A percentile compares a stretch with the other conserved stretches of the same genome.
These are phyloP conservation scores for Noccaea bulbosa DNA, from an alignment of 345 rosid species.

Conservation along the genomic window DNA sequence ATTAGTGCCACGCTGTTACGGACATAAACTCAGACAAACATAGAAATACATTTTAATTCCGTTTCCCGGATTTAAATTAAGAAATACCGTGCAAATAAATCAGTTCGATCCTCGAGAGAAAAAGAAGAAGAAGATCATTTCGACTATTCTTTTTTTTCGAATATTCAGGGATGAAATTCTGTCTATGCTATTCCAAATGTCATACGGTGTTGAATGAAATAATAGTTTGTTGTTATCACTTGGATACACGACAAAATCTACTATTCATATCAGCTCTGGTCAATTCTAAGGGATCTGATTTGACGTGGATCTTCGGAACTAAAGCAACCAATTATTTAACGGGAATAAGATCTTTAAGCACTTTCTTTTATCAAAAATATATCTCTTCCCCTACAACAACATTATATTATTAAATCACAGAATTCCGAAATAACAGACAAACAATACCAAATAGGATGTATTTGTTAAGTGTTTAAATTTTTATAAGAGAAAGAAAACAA, in stretches of 20 bases:
- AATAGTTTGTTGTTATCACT: neutral
- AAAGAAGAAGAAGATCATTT: neutral
- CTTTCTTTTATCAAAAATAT: neutral
- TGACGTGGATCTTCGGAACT: no score
- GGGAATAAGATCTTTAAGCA: neutral
- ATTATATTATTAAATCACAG: conserved; percentile 6
- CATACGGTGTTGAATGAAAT: neutral
- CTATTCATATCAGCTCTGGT: neutral
- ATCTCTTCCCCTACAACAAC: neutral
- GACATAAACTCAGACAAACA: conserved; percentile 7
- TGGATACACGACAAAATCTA: neutral
- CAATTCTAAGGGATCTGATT: neutral
- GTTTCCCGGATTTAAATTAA: neutral
- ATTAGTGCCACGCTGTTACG: neutral
- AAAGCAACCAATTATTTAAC: no score
- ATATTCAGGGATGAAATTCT: neutral
- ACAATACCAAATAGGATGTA: neutral
- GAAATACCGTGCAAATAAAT: neutral
- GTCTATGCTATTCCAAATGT: neutral
- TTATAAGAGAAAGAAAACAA: neutral
- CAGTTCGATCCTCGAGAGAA: neutral
- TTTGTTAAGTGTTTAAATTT: conserved; percentile 13
- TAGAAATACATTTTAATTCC: neutral
- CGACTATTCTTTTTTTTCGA: neutral
- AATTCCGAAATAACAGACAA: neutral